These are phyloP conservation scores for Leccinum fuscescens DNA, from an alignment of 1,284 basidiomycete genomes.

Conservation along the genomic window DNA sequence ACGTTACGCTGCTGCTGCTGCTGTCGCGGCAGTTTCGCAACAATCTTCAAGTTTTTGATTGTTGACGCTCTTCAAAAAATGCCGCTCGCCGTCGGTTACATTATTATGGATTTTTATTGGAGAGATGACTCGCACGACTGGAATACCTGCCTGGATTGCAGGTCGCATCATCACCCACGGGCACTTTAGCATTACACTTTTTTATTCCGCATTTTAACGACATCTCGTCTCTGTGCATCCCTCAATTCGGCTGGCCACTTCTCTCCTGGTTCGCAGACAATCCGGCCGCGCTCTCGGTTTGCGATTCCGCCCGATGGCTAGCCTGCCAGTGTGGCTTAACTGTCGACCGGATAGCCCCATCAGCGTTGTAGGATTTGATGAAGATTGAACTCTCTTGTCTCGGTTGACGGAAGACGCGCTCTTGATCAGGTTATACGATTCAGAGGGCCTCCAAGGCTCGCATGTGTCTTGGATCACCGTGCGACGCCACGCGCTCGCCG, in stretches of 20 bases:
- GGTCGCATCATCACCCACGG: conserved; percentile 47
- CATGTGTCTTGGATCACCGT: no score
- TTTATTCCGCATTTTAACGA: conserved; percentile 43
- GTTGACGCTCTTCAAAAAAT: conserved; percentile 27
- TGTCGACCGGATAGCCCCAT: conserved; percentile 14
- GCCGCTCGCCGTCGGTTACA: conserved; percentile 30
- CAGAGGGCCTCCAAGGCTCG: no score
- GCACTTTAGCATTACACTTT: conserved; percentile 48
- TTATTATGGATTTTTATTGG: conserved; percentile 41
- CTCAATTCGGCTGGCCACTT: conserved; percentile 25
- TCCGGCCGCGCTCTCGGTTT: conserved; percentile 39
- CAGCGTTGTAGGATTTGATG: conserved; percentile 42
- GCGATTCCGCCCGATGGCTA: conserved; percentile 6
- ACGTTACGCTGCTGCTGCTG: conserved; percentile 60
- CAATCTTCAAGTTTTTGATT: conserved; percentile 49
- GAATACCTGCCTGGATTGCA: conserved; percentile 55
- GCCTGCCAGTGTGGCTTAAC: conserved; percentile 24
- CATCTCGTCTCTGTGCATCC: conserved; percentile 13
- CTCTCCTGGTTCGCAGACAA: conserved; percentile 23
- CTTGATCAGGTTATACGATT: no score
- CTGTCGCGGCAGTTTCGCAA: conserved; percentile 50
- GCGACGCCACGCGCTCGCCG: no score
- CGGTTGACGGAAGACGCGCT: conserved; percentile 44
- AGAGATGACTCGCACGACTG: conserved; percentile 43
- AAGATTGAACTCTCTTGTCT: conserved; percentile 41